phyloP scores from a whole-genome alignment of 306 rosid genomes.

The Cyclanthera cordifolia region DNA sequence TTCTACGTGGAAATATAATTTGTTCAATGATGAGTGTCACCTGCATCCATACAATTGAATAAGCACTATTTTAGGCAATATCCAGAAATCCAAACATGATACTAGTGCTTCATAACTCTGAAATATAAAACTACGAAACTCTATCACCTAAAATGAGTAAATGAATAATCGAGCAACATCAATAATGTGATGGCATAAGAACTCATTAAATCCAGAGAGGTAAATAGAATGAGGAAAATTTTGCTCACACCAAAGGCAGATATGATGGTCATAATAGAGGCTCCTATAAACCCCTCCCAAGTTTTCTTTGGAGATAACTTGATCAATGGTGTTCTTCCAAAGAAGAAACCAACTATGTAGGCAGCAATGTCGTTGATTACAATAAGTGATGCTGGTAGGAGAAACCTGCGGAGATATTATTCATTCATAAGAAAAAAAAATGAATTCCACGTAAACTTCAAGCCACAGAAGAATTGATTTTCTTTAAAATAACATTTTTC shows the following conservation, averaged over 20 bases:
- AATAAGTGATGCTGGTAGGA: conserved; percentile 91
- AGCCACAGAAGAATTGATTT: neutral
- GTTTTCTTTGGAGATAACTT: conserved; percentile 98
- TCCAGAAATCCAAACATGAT: neutral
- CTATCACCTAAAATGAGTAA: neutral
- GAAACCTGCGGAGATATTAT: conserved; percentile 62
- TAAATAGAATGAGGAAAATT: neutral
- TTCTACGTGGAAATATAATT: neutral
- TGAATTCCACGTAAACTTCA: neutral
- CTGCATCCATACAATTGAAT: neutral
- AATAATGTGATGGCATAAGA: neutral
- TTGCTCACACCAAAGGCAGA: conserved; percentile 82
- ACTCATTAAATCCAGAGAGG: neutral
- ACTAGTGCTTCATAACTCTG: neutral
- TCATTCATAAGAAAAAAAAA: conserved; percentile 18
- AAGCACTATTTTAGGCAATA: neutral
- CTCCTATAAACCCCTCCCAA: conserved; percentile 99
- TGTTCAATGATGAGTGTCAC: neutral
- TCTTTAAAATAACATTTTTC: neutral
- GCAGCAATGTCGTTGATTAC: conserved; percentile 96
- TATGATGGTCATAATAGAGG: conserved; percentile 75
- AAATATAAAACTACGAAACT: neutral
- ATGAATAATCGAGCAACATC: neutral
- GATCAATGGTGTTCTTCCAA: conserved; percentile 92
- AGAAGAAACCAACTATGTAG: conserved; percentile 83